Evolutionary conservation across 352 stramenopile species (phyloP).

Genomic region (Phytopythium mirpurense): DNA sequence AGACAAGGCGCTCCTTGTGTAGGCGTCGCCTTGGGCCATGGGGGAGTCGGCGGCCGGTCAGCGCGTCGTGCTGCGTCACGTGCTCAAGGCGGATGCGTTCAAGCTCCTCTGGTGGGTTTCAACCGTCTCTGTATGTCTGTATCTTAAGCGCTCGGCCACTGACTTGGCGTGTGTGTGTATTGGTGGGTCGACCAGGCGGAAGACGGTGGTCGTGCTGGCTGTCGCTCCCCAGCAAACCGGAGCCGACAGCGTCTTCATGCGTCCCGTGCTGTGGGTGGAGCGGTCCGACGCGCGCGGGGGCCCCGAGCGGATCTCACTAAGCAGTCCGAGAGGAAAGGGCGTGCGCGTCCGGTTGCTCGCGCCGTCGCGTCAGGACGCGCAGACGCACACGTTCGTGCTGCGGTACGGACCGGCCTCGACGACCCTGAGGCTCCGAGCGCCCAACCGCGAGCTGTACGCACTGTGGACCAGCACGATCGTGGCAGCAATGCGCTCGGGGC

Average conservation of each 20-base stretch:
- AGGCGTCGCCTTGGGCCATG: not conserved
- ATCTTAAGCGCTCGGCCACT: no score
- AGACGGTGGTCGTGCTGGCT: slow-evolving; percentile 4
- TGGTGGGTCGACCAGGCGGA: not conserved
- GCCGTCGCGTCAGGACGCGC: not conserved
- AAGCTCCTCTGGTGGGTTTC: slow-evolving; percentile 2
- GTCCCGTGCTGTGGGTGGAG: not conserved
- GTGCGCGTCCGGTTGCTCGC: not conserved
- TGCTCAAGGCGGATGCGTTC: slow-evolving; percentile 4
- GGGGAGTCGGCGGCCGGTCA: not conserved
- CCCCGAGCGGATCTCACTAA: not conserved
- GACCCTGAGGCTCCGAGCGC: slow-evolving; percentile 2
- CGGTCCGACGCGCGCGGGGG: not conserved
- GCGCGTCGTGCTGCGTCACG: slow-evolving; percentile 2
- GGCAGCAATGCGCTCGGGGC: not conserved
- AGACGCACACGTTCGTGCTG: slow-evolving; percentile 2
- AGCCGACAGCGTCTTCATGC: not conserved
- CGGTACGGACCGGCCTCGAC: not conserved
- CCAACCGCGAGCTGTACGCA: not conserved
- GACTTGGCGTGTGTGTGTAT: no score
- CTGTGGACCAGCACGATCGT: slow-evolving; percentile 2
- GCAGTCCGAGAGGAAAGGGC: not conserved
- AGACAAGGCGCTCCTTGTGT: no score
- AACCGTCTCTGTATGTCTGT: not conserved
- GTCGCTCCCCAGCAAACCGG: not conserved